Evolutionary conservation across 345 rosid genomes (phyloP).

Genomic region (Aquilaria sinensis): DNA sequence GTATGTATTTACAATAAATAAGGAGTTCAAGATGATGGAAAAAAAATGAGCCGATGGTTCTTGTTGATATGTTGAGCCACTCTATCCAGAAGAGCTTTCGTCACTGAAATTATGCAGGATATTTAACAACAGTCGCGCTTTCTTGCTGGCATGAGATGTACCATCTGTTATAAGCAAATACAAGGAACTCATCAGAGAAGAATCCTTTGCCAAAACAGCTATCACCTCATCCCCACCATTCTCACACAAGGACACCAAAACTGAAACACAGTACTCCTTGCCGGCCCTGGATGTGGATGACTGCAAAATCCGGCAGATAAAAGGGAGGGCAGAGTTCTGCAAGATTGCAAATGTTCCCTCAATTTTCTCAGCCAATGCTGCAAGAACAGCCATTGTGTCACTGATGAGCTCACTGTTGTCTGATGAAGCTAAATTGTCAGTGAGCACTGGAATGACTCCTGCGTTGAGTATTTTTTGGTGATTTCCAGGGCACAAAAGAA

Average conservation of each 20-base stretch:
- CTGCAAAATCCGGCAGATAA: slow-evolving; percentile 26
- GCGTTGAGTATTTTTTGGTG: slow-evolving; percentile 44
- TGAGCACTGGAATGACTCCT: slow-evolving; percentile 46
- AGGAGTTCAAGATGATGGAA: slow-evolving; percentile 9
- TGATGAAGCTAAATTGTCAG: slow-evolving; percentile 29
- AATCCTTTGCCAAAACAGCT: slow-evolving; percentile 26
- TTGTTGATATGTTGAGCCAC: slow-evolving; percentile 12
- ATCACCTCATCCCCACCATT: slow-evolving; percentile 46
- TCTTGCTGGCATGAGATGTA: slow-evolving; percentile 31
- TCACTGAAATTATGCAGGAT: slow-evolving; percentile 39
- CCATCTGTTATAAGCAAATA: slow-evolving; percentile 41
- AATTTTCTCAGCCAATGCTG: slow-evolving; percentile 36
- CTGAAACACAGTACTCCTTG: slow-evolving; percentile 54
- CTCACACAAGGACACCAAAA: slow-evolving; percentile 42
- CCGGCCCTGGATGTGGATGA: slow-evolving; percentile 28
- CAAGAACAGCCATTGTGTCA: slow-evolving; percentile 63
- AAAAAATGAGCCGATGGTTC: slow-evolving; percentile 17
- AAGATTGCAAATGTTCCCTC: slow-evolving; percentile 51
- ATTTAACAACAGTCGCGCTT: slow-evolving; percentile 36
- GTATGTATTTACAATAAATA: slow-evolving; percentile 18
- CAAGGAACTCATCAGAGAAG: slow-evolving; percentile 33
- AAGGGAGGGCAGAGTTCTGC: slow-evolving; percentile 34
- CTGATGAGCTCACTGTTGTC: slow-evolving; percentile 41
- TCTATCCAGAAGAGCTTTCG: slow-evolving; percentile 19
- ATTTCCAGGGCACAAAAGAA: slow-evolving; percentile 40